Conservation (phyloP, 225 moss, liverwort and hornwort species). For the Polytrichum commune region DNA sequence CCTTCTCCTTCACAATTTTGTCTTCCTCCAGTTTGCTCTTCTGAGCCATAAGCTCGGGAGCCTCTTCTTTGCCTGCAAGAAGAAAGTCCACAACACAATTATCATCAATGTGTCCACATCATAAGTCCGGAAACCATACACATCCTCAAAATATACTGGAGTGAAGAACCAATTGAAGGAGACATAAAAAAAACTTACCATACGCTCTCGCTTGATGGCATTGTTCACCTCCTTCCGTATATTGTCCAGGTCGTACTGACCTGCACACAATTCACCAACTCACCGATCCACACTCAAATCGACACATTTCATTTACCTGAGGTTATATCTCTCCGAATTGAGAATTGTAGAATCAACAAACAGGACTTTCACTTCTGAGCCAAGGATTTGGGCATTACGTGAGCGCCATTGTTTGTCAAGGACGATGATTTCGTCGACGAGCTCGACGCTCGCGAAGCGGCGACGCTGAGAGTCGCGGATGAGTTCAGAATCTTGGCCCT, state of each 20-base stretch:
- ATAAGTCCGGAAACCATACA: too few relatives aligned
- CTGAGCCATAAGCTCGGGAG: conserved; percentile 45
- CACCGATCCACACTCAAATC: too few relatives aligned
- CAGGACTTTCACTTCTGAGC: not conserved
- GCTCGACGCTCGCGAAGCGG: conserved; percentile 48
- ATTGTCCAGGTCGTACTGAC: conserved; percentile 50
- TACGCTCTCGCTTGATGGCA: conserved; percentile 54
- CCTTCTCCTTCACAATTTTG: conserved; percentile 42
- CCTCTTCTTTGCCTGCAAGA: conserved; percentile 52
- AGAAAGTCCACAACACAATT: too few relatives aligned
- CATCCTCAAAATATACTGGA: too few relatives aligned
- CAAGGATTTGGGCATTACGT: conserved; percentile 13
- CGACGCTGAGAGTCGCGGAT: conserved; percentile 73
- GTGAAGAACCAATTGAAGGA: too few relatives aligned
- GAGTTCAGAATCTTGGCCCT: conserved; percentile 28
- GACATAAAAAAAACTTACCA: conserved; percentile 17
- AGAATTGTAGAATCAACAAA: too few relatives aligned
- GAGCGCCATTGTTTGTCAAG: conserved; percentile 69
- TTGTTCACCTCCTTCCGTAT: conserved; percentile 62
- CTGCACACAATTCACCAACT: conserved; percentile 11
- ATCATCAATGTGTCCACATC: too few relatives aligned
- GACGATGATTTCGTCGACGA: conserved; percentile 73
- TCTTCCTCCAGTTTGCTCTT: conserved; percentile 48
- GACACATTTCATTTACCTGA: too few relatives aligned
- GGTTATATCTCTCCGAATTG: too few relatives aligned